These are phyloP conservation scores for Moricandia moricandioides DNA, from an alignment of 345 rosid genomes.

Conservation along the genomic window DNA sequence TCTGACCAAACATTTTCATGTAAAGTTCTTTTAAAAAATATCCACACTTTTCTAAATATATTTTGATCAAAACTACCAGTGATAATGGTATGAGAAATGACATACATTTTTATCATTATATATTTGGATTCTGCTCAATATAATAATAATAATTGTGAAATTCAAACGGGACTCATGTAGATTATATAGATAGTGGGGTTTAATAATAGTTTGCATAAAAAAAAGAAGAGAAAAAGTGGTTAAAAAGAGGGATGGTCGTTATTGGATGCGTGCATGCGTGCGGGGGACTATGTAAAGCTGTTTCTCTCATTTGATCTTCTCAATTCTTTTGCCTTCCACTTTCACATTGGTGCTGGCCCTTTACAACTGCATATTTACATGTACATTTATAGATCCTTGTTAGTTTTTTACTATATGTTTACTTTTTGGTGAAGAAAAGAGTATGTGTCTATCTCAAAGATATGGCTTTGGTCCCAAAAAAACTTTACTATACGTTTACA, in stretches of 20 bases:
- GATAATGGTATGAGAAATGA: not conserved
- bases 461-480: not conserved
- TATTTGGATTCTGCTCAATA: not conserved
- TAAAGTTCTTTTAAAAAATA: not conserved
- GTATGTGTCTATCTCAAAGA: not conserved
- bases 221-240: not conserved
- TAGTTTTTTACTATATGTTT: constrained; percentile 8
- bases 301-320: constrained; percentile 27
- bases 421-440: not conserved
- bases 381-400: not conserved
- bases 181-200: constrained; percentile 11
- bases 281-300: constrained; percentile 35
- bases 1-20: constrained; percentile 11
- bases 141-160: not conserved
- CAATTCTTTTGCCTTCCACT: constrained; percentile 30
- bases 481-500: not conserved
- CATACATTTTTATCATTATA: not conserved
- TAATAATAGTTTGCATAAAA: not conserved
- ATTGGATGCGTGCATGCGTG: constrained; percentile 35
- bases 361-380: constrained; percentile 2
- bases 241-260: constrained; percentile 31
- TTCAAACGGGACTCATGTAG: not conserved
- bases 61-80: not conserved
- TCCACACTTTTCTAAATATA: not conserved
- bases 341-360: not conserved